Evolutionary conservation across 495 filamentous ascomycete genomes (phyloP), one percentile per base, ranked within the genome.

Genomic region (Lasiosphaeria miniovina): DNA sequence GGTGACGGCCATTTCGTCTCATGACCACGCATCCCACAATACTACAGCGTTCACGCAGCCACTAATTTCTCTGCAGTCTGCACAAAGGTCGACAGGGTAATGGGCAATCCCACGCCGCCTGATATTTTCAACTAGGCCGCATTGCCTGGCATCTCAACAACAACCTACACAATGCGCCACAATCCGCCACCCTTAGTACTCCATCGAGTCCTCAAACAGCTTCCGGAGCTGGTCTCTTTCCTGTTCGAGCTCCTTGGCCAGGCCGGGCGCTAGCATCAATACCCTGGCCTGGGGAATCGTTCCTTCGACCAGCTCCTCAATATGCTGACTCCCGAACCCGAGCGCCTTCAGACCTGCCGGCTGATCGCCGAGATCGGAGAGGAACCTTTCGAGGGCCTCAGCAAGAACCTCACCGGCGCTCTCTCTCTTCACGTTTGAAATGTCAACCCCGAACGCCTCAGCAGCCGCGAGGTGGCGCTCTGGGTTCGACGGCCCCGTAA

Each of bases 281-380:
- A 98, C 94, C 50, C 94, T 79, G 50, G 82, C 80, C 77, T 98
- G 94, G 33, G 94, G 94, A 50, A 98, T 84, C 32, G 94, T 98
- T 1, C 94, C 95, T 70, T 98, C 92, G 12, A 98, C 91, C 61
- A 98, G 74, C 4, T 74, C 83, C 33, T 91, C 88, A 11, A 98
- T 75, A 78, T 98, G 84, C 12, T 79, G 80, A 5, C 70, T 71
- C 58, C 80, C 80, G 70, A 96, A 98, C 0, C 94, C 94, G 43
- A 98, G 70, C 45, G 82, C 85, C 73, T 89, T 91, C 65, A 98
- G 74, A 0, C 94, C 94, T 36, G 83, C 81, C 6, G 94, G 95
- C 79, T 98, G 94, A 65, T 91, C 94, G 6, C 95, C 95, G 36
- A 98, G 73, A 24, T 86, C 83, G 2, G 82, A 80, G 36, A 98